Evolutionary conservation across 345 rosid species (phyloP).

Genomic region (Chamaenerion angustifolium): DNA sequence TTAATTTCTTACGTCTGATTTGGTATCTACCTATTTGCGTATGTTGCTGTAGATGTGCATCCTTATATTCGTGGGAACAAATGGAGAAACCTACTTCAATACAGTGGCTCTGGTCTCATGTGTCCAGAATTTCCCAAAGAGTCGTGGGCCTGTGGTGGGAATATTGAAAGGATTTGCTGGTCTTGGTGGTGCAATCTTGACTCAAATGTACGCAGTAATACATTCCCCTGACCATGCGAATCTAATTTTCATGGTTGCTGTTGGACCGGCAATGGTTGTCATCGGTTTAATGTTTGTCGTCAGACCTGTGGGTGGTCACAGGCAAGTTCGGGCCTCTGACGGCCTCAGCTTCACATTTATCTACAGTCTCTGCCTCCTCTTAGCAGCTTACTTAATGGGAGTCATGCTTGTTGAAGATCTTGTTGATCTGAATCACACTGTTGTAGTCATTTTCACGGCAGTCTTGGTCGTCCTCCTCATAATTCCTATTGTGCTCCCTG

Average conservation of each 20-base stretch:
- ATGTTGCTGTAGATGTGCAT: constrained; percentile 60
- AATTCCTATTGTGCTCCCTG: constrained; percentile 57
- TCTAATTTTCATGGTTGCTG: constrained; percentile 94
- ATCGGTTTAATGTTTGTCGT: constrained; percentile 66
- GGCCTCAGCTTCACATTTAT: constrained; percentile 48
- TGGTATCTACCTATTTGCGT: neutral
- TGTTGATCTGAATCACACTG: constrained; percentile 32
- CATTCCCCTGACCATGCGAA: constrained; percentile 68
- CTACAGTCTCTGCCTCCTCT: constrained; percentile 63
- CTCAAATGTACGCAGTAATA: constrained; percentile 68
- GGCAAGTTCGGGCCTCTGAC: constrained; percentile 63
- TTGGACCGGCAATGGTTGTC: constrained; percentile 72
- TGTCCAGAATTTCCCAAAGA: constrained; percentile 92
- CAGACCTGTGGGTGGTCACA: constrained; percentile 92
- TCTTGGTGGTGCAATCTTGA: constrained; percentile 85
- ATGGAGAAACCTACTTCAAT: constrained; percentile 96
- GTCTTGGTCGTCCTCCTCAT: constrained; percentile 51
- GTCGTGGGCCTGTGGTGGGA: constrained; percentile 95
- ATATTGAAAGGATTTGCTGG: constrained; percentile 97
- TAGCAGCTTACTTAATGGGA: constrained; percentile 83
- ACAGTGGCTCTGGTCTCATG: constrained; percentile 87
- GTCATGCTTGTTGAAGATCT: constrained; percentile 86
- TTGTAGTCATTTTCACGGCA: constrained; percentile 35
- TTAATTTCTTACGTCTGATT: neutral
- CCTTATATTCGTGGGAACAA: constrained; percentile 81